Base-by-base conservation (phyloP, 1,139 yeast species). In the Schwanniomyces etchellsii region DNA sequence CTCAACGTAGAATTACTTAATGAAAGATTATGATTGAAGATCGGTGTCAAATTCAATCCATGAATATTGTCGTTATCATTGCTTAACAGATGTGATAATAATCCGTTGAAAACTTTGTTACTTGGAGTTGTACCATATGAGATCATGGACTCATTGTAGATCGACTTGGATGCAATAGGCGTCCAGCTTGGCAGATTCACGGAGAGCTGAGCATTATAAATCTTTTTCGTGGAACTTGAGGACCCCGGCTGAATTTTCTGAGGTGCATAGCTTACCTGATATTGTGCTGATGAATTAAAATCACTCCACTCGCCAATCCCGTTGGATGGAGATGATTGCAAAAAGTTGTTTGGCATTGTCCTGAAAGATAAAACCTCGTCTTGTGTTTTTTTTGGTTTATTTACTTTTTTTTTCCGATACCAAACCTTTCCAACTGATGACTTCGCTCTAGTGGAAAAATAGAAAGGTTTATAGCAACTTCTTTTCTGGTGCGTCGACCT, bases 1-100 rank as follows among this genome's bases (percentile, higher is more conserved):
- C 33, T 34, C 21, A 27, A 32, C 16, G 35, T 28, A 3, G 47
- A 36, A 17, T 34, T 37, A n/a, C 45, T 33, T 23, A 48, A 45
- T 31, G 54, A 60, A 31, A 58, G 40, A 42, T 60, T 64, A 35
- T 64, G 70, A 29, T 64, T 61, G 30, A 65, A 49, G 34, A 66
- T 65, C 3, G 74, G 74, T 4, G 74, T 67, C 34, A 67, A 49
- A 37, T 64, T 66, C 28, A 67, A 48, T 5, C 70, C 66, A 32
- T 57, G 61, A 14, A 58, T 53, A 33, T 62, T 64, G 27, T 64
- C 64, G 20, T 50, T 44, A 28, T 47, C 57, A 27, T 37, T 40
- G 25, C 29, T 38, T n/a, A 37, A 35, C 21, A 18, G 21, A 20
- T 34, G 29, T 10, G 35, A 37, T 15, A 43, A 39, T 28, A 50